Evolutionary conservation across 2,329 filamentous ascomycete species (phyloP), one percentile per base, ranked within the genome.

Genomic region (Calonectria hawksworthii): DNA sequence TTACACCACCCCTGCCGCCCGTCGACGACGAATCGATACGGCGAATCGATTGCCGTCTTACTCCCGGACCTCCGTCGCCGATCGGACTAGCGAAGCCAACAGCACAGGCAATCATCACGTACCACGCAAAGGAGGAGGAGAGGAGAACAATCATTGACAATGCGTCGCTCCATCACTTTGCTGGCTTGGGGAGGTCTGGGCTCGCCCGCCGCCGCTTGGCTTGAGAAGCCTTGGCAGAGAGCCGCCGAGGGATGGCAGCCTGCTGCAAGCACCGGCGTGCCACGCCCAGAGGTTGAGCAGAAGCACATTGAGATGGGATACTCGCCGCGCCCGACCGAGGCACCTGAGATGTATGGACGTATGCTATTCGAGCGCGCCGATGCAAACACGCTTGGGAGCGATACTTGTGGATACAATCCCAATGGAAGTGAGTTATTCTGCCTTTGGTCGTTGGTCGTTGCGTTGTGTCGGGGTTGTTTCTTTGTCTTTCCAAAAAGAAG

Each of bases 321-420:
- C 72, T 81, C 82, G 11, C 84, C 84, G 4, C 75, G 74, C 23
- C 84, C 84, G 59, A 85, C 84, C 4, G 73, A 76, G 23, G 80
- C 79, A 0, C 84, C 83, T 1, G 79, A 74, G 38, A 75, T 81
- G 14, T 69, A 82, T 61, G 84, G 80, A 2, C 76, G 82, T 4
- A 83, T 85, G 79, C 74, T 84, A 28, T 34, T 82, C 69, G 74
- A 75, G 6, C 82, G 83, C 21, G 72, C 80, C 10, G 77, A 82
- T 4, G 84, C 78, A 1, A 84, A 81, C 50, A 83, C 78, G 2
- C 67, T 84, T 28, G 76, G 72, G 2, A 67, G 79, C 4, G 76
- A 77, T 38, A 85, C 83, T 0, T 85, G 84, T 61, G 84, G 84
- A 11, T 85, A 79, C 65, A 77, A 82, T 21, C 66, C 61, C 10